phyloP scores from a whole-genome alignment of 306 rosid species.

The Pachyrhizus erosus region DNA sequence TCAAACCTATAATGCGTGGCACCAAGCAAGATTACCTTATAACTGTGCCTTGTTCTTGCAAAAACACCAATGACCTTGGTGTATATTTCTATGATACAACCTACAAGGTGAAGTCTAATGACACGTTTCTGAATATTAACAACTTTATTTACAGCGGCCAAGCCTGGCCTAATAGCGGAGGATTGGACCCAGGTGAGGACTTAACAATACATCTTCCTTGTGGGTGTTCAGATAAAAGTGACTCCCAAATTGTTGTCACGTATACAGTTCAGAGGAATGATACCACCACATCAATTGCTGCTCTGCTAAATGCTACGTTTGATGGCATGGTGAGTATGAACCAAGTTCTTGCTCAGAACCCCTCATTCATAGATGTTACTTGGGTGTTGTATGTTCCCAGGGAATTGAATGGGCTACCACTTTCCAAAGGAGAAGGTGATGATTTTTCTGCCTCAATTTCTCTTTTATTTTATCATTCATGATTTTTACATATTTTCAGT shows the following conservation, averaged over 20 bases:
- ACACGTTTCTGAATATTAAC: constrained; percentile 48
- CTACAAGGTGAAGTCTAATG: constrained; percentile 48
- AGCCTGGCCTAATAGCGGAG: constrained; percentile 43
- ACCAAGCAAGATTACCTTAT: constrained; percentile 60
- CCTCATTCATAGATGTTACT: constrained; percentile 42
- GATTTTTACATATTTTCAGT: constrained; percentile 12
- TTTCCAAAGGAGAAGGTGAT: constrained; percentile 44
- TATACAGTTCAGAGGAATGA: constrained; percentile 70
- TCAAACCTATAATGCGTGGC: constrained; percentile 43
- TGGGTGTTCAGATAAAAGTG: constrained; percentile 62
- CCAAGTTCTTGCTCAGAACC: constrained; percentile 42
- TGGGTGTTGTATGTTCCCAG: constrained; percentile 78
- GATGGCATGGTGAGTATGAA: constrained; percentile 53
- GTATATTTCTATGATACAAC: constrained; percentile 68
- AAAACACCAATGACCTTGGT: constrained; percentile 25
- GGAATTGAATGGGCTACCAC: constrained; percentile 58
- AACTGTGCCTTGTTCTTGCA: constrained; percentile 73
- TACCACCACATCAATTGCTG: constrained; percentile 55
- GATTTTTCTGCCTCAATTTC: constrained; percentile 17
- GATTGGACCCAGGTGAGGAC: neutral
- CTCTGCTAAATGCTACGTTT: constrained; percentile 47
- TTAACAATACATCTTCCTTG: constrained; percentile 65
- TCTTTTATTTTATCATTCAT: neutral
- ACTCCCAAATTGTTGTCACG: constrained; percentile 69
- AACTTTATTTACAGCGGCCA: constrained; percentile 61